A percentile compares a stretch with the other conserved stretches of the same genome.
phyloP scores from a whole-genome alignment of 2,329 filamentous ascomycete species.

The Stagonosporopsis rhizophila region DNA sequence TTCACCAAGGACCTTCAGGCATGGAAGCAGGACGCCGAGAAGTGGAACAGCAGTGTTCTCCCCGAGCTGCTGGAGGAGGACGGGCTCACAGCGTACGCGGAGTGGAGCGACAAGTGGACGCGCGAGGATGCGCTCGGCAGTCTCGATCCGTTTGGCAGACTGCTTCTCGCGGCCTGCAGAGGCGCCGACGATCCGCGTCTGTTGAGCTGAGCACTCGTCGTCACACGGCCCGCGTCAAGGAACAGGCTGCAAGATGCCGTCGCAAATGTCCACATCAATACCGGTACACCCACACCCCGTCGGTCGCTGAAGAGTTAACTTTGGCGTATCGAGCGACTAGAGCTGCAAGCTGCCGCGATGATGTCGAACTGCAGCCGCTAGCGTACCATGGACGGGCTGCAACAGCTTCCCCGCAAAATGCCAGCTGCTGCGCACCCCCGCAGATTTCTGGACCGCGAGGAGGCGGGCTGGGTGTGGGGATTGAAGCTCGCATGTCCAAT shows the following conservation, averaged over 20 bases:
- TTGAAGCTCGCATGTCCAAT: background rate
- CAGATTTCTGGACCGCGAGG: constrained; percentile 1
- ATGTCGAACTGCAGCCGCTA: constrained; percentile 13
- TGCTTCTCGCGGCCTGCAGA: constrained; percentile 36
- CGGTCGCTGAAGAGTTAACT: background rate
- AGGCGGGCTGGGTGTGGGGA: background rate
- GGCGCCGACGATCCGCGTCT: constrained; percentile 31
- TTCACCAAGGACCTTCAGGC: constrained; percentile 26
- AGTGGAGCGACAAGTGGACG: constrained; percentile 27
- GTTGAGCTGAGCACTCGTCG: constrained; percentile 16
- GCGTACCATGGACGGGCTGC: constrained; percentile 2
- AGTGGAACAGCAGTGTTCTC: constrained; percentile 21
- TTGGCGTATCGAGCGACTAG: constrained; percentile 2
- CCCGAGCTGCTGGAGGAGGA: constrained; percentile 15
- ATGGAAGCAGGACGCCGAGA: constrained; percentile 22
- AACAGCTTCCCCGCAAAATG: constrained; percentile 10
- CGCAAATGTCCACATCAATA: background rate
- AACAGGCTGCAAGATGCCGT: background rate
- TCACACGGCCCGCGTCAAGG: too few species aligned
- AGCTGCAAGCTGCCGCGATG: constrained; percentile 3
- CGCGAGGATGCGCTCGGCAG: constrained; percentile 13
- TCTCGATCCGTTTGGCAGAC: constrained; percentile 31
- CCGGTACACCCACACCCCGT: background rate
- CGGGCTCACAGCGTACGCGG: constrained; percentile 33
- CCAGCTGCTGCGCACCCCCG: background rate